Evolutionary conservation across 257 asterid genomes (phyloP).

Genomic region (Vinca minor): DNA sequence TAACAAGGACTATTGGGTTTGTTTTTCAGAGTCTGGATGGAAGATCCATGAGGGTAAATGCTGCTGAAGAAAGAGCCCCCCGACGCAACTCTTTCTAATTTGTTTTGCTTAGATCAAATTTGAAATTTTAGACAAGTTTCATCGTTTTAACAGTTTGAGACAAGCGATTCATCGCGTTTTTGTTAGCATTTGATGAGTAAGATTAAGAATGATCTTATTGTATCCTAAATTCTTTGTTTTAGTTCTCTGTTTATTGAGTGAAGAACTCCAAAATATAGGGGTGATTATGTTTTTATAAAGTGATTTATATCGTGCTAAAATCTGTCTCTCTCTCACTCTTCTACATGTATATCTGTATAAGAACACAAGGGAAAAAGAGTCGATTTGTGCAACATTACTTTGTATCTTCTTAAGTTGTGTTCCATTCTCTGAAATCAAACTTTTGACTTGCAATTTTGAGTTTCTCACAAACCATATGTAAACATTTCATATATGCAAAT

Average conservation of each 20-base stretch:
- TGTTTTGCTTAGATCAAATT: not conserved
- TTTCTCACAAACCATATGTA: too few species aligned
- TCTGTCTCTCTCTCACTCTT: too few species aligned
- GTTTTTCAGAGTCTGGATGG: slow-evolving; percentile 64
- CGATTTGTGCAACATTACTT: too few species aligned
- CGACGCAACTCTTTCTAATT: slow-evolving; percentile 40
- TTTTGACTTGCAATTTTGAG: too few species aligned
- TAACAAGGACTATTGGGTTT: not conserved
- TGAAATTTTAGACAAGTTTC: not conserved
- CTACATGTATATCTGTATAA: too few species aligned
- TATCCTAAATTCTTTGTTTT: not conserved
- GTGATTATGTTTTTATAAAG: too few species aligned
- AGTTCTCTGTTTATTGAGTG: not conserved
- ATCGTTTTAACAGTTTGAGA: not conserved
- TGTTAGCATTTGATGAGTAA: not conserved
- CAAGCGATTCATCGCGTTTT: not conserved
- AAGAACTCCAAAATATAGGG: too few species aligned
- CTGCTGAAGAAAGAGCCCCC: slow-evolving; percentile 64
- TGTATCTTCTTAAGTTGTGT: too few species aligned
- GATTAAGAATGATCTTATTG: not conserved
- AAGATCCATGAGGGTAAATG: slow-evolving; percentile 61
- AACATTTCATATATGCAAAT: too few species aligned
- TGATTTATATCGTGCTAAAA: too few species aligned
- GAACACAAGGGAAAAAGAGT: too few species aligned
- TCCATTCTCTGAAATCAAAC: too few species aligned